Base-by-base conservation (phyloP, 1,284 basidiomycete genomes). In the Irpex lacteus region DNA sequence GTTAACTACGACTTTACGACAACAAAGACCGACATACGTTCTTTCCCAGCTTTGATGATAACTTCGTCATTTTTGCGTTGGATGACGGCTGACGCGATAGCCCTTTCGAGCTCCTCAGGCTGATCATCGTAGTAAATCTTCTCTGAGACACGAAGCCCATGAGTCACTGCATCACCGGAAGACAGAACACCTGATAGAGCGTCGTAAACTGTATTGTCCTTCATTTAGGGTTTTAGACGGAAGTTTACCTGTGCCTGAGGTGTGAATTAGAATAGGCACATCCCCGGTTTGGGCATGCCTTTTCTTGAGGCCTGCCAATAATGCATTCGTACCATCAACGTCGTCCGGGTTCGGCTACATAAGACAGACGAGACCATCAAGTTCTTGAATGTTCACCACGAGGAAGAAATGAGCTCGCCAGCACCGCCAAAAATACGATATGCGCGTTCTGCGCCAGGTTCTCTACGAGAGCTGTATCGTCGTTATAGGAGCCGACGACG, bases 211-310 rank as follows among this genome's bases (percentile, higher is more conserved):
- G 52, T n/a, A n/a, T n/a, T n/a, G n/a, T n/a, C n/a, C n/a, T n/a
- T n/a, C n/a, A n/a, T n/a, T n/a, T n/a, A n/a, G 3, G 19, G 15
- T 18, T 19, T 32, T 13, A 32, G 5, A 8, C 7, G 9, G 8
- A 3, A 3, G n/a, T 65, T 61, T 60, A 78, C 78, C 79, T 60
- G 81, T 81, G 21, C 81, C 82, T 36, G 81, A 82, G 80, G 84
- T 85, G 60, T 87, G 85, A 34, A 87, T 85, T 9, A 83, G 71
- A 62, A 78, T 75, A 4, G 84, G 78, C 0, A 69, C 67, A 32
- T 74, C 76, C 0, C 79, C 77, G 0, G 18, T 80, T 38, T 62
- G 68, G 26, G 78, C 74, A 44, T 77, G 71, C 49, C 76, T 75
- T 63, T 75, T 76, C 69, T 80, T 82, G 64, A 82, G 21, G 0